Percentiles rank a stretch among this genome's conserved stretches.
Evolutionary conservation across 2,329 filamentous ascomycete genomes (phyloP).

Genomic region (Alternaria gansuensis): DNA sequence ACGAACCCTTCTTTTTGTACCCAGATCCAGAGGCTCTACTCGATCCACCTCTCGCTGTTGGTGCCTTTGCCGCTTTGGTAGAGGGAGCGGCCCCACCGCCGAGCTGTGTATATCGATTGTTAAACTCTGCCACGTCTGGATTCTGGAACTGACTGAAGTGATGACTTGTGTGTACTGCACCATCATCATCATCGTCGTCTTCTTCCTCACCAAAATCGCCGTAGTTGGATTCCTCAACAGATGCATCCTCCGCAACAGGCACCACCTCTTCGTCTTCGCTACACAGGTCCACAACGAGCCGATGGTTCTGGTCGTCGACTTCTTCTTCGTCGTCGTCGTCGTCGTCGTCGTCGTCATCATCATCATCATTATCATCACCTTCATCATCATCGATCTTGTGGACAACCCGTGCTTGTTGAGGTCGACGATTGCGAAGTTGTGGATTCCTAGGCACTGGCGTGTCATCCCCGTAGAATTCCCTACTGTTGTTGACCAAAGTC

Average conservation of each 20-base stretch:
- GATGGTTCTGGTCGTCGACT: conserved; percentile 60
- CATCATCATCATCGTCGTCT: conserved; percentile 38
- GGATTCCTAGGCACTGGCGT: conserved; percentile 28
- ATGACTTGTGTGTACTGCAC: conserved; percentile 37
- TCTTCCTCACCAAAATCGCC: conserved; percentile 38
- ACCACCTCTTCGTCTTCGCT: conserved; percentile 40
- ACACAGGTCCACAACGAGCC: conserved; percentile 59
- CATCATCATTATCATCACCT: conserved; percentile 25
- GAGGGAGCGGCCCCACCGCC: conserved; percentile 24
- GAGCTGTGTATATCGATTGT: conserved; percentile 37
- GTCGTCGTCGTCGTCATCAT: conserved; percentile 53
- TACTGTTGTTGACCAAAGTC: conserved; percentile 60
- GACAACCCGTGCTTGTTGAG: conserved; percentile 29
- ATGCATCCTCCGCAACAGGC: conserved; percentile 19
- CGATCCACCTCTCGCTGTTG: conserved; percentile 28
- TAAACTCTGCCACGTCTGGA: conserved; percentile 44
- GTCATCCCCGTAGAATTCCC: conserved; percentile 34
- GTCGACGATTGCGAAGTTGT: conserved; percentile 25
- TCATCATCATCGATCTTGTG: conserved; percentile 50
- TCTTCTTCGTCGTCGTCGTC: conserved; percentile 55
- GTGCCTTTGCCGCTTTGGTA: conserved; percentile 22
- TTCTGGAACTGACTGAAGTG: conserved; percentile 41
- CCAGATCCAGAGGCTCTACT: conserved; percentile 26
- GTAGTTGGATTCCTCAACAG: conserved; percentile 35
- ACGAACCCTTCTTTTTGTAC: conserved; percentile 29